Base-by-base conservation (phyloP, 768 basidiomycete genomes). In the Tephrocybe rancida region DNA sequence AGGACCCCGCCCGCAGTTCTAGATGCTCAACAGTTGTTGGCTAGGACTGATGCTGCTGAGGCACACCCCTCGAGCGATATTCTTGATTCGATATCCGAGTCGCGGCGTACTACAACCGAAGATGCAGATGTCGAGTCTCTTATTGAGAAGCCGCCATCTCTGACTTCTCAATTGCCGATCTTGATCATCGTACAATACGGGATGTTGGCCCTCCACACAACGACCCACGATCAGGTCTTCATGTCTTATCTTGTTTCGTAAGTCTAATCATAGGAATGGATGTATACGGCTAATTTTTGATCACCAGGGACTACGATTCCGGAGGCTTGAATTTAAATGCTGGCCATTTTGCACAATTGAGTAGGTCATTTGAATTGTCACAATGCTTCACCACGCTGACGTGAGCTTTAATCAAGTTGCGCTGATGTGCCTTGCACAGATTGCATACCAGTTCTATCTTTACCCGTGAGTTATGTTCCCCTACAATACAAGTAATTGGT, bases 251-350 rank as follows among this genome's bases (percentile, higher is more conserved):
- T 95, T 22, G 90, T 95, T 45, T 86, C 90, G 90, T 91, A 63
- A 73, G 88, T 80, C 1, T 22, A 55, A 29, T 47, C 14, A 4
- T 16, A 44, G 19, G 14, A 7, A 49, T 24, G 16, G 13, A 43
- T 19, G 3, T 39, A 50, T 48, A 37, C 59, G 30, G 59, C 49
- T 44, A 45, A 38, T 34, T 42, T 44, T 22, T 55, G 38, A 35
- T 46, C 9, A 14, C 25, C 65, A 95, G 92, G 13, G 85, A 89
- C 60, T 92, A 92, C 65, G 75, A 82, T 18, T 78, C 85, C 5
- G 95, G 95, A n/a, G 97, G 97, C 1, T 71, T 99, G 58, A 94
- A 92, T 52, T 76, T 99, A 49, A 89, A 88, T 63, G 92, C 97
- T 0, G 90, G 88, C 1, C 85, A 97, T 70, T 99, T 95, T 71